Evolutionary conservation across 192 early-diverging fungal genomes (phyloP).

Genomic region (Rhizoclosmatium globosum): DNA sequence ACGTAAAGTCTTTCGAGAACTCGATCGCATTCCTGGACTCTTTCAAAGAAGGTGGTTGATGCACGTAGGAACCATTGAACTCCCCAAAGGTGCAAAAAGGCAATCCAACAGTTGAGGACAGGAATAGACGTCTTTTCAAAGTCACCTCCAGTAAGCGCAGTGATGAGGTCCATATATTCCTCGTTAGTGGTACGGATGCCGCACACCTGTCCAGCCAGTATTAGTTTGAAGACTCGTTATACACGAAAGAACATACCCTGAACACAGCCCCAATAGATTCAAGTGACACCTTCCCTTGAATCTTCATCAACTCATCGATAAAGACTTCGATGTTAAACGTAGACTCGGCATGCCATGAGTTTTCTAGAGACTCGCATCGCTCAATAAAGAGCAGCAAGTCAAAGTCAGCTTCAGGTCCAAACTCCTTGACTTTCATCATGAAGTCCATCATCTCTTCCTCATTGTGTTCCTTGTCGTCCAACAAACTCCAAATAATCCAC

Average conservation of each 20-base stretch:
- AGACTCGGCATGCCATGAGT: conserved; percentile 24
- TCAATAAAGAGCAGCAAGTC: conserved; percentile 19
- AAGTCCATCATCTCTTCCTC: conserved; percentile 32
- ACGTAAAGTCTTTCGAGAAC: neutral
- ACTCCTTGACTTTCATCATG: neutral
- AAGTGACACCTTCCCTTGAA: conserved; percentile 7
- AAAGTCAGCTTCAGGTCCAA: conserved; percentile 19
- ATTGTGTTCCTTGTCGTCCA: conserved; percentile 40
- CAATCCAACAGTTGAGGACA: conserved; percentile 18
- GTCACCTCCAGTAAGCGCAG: conserved; percentile 20
- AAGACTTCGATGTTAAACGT: conserved; percentile 24
- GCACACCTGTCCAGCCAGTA: neutral
- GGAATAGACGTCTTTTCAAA: conserved; percentile 2
- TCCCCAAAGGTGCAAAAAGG: conserved; percentile 25
- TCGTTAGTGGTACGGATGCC: conserved; percentile 12
- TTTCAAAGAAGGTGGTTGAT: conserved; percentile 21
- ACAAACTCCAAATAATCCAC: conserved; percentile 39
- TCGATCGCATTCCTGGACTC: neutral
- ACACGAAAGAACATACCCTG: conserved; percentile 15
- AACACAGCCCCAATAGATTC: neutral
- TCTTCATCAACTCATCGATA: conserved; percentile 14
- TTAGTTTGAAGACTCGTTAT: neutral
- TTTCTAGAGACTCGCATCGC: conserved; percentile 28
- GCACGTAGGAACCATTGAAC: conserved; percentile 30
- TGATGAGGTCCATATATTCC: conserved; percentile 11